Conservation (phyloP, 441 rosid genomes). For the Kokia cookei region DNA sequence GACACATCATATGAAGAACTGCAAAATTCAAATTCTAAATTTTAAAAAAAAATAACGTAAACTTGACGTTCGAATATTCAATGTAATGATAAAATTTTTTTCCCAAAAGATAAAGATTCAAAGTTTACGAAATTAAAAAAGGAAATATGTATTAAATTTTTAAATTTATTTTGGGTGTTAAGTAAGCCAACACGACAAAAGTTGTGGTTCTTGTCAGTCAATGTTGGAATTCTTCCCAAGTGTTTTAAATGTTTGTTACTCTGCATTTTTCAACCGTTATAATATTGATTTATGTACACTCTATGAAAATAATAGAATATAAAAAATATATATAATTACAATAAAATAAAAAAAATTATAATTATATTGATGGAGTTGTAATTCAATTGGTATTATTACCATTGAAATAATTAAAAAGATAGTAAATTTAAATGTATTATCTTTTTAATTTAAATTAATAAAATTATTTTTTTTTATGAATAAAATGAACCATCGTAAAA, state of each 20-base stretch:
- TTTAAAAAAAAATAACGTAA: neutral
- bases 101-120: neutral
- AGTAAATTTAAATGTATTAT: no score
- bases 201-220: neutral
- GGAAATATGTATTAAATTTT: neutral
- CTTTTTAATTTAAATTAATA: no score
- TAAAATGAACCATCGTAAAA: no score
- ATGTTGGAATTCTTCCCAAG: neutral
- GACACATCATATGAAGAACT: neutral
- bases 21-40: neutral
- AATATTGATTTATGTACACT: no score
- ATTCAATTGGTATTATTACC: no score
- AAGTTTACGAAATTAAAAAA: neutral
- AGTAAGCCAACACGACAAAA: neutral
- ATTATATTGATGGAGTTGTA: no score
- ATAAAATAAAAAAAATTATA: no score
- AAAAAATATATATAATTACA: no score
- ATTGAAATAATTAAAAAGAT: no score
- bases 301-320: no score
- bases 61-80: neutral
- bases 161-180: neutral
- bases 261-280: neutral
- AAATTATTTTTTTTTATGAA: no score
- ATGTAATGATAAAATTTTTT: neutral
- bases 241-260: neutral